Base-by-base conservation (phyloP, 2,329 filamentous ascomycete genomes). In the Botryotinia calthae region DNA sequence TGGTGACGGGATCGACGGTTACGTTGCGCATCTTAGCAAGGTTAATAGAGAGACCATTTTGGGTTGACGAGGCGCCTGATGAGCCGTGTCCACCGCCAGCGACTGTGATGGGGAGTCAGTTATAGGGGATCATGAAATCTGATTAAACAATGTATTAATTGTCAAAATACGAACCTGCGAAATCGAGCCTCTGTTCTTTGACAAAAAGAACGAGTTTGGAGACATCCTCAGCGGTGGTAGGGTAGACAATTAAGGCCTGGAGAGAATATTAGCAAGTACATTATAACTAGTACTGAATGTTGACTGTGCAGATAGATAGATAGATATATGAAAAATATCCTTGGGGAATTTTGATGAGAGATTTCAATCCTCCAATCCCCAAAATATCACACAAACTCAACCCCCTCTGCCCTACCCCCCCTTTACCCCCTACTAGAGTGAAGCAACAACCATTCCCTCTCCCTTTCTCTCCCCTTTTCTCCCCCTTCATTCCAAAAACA, bases 21-120 rank as follows among this genome's bases (percentile, higher is more conserved):
- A 76, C 74, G n/a, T 65, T 71, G 28, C 69, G 73, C 75, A 76
- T 76, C 42, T 67, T 74, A 20, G 70, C 51, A 28, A 76, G 71
- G 56, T 75, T 48, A 62, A 63, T 8, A 9, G 37, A 54, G 46
- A 69, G 56, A 4, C 67, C 70, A n/a, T 44, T 34, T 25, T 31
- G 40, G n/a, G 46, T 61, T 25, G 71, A 72, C 9, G 64, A 59
- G 22, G 71, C 44, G 22, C 71, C 71, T 8, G 48, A 59, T n/a
- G 64, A 46, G 28, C 71, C 71, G 37, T 72, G 71, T 31, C 64
- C 71, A 31, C 71, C 61, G 54, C 76, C 75, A 25, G 40, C 51
- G 54, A 62, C 70, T 72, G 28, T 51, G 28, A 14, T 31, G 4
- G 31, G 25, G 40, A 25, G 31, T 72, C 51, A 72, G 63, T 25